Percentiles rank a stretch among this genome's conserved stretches.
Evolutionary conservation across 2,329 filamentous ascomycete species (phyloP).

Genomic region (Nannizziopsis arthrosporioides): DNA sequence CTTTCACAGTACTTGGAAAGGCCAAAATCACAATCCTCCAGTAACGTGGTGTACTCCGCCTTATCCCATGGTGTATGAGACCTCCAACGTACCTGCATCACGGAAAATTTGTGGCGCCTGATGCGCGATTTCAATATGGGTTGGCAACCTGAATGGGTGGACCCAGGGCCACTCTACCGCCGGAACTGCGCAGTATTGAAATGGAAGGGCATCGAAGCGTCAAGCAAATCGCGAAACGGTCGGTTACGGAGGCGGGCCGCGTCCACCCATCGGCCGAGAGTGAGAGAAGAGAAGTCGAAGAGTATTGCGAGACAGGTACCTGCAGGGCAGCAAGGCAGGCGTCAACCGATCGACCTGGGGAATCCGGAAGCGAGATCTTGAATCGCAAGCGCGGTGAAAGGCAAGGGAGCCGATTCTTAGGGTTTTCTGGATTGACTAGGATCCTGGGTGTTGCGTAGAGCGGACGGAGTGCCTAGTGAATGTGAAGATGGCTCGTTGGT

Average conservation of each 20-base stretch:
- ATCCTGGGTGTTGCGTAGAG: background rate
- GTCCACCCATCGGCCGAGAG: constrained; percentile 6
- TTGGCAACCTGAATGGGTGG: constrained; percentile 20
- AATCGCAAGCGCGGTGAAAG: constrained; percentile 9
- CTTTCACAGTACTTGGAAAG: too few relatives aligned
- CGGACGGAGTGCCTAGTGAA: background rate
- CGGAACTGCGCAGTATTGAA: constrained; percentile 20
- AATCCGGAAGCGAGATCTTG: background rate
- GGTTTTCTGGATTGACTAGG: constrained; percentile 1
- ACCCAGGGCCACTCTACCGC: constrained; percentile 19
- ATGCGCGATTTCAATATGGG: constrained; percentile 5
- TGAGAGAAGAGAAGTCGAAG: background rate
- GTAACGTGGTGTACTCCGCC: too few relatives aligned
- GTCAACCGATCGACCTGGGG: background rate
- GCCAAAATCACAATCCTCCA: too few relatives aligned
- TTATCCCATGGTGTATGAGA: too few relatives aligned
- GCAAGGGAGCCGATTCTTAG: background rate
- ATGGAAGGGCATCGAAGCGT: constrained; percentile 33
- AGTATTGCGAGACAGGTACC: background rate
- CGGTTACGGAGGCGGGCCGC: constrained; percentile 9
- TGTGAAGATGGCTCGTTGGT: constrained; percentile 3
- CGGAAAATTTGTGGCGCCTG: constrained; percentile 1
- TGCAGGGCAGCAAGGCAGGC: background rate
- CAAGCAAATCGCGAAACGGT: constrained; percentile 16
- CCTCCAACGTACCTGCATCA: constrained; percentile 10